These are phyloP conservation scores for Glaciozyma martinii DNA, from an alignment of 768 basidiomycete species.

Conservation along the genomic window DNA sequence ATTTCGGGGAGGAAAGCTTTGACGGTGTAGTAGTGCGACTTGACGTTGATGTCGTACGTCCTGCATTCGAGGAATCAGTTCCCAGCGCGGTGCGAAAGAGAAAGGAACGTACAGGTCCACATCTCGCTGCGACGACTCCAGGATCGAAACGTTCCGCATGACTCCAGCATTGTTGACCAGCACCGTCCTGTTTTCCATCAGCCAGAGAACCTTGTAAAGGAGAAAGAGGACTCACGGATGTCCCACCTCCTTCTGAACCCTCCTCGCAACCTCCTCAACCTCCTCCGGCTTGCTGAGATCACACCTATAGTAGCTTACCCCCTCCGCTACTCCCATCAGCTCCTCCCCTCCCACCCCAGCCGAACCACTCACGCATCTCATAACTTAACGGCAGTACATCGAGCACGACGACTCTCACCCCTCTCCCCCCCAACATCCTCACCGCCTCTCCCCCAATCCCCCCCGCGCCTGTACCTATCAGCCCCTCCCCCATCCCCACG, in stretches of 20 bases:
- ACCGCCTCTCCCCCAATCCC: slow-evolving; percentile 83
- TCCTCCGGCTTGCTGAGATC: slow-evolving; percentile 84
- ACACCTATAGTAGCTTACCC: slow-evolving; percentile 76
- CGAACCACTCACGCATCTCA: slow-evolving; percentile 57
- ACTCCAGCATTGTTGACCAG: slow-evolving; percentile 93
- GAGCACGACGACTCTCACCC: slow-evolving; percentile 73
- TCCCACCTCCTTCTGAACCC: slow-evolving; percentile 65
- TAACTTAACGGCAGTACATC: slow-evolving; percentile 66
- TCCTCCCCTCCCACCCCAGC: neutral
- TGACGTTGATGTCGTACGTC: slow-evolving; percentile 78
- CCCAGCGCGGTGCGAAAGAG: neutral
- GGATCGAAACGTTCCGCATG: slow-evolving; percentile 74
- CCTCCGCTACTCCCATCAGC: slow-evolving; percentile 46
- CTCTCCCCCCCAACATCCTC: slow-evolving; percentile 72
- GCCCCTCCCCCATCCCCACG: neutral
- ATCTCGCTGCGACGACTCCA: slow-evolving; percentile 70
- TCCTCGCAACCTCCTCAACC: slow-evolving; percentile 64
- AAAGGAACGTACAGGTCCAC: slow-evolving; percentile 56
- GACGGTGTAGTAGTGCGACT: slow-evolving; percentile 83
- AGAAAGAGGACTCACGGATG: slow-evolving; percentile 30
- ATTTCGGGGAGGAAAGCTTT: slow-evolving; percentile 88
- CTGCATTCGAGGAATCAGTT: slow-evolving; percentile 44
- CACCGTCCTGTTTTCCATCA: slow-evolving; percentile 47
- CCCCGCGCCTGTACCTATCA: slow-evolving; percentile 55
- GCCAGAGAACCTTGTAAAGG: slow-evolving; percentile 42